Percentiles rank a stretch among this genome's conserved stretches.
Evolutionary conservation across 208 protist genomes (phyloP).

Genomic region (Acanthamoeba healyi): DNA sequence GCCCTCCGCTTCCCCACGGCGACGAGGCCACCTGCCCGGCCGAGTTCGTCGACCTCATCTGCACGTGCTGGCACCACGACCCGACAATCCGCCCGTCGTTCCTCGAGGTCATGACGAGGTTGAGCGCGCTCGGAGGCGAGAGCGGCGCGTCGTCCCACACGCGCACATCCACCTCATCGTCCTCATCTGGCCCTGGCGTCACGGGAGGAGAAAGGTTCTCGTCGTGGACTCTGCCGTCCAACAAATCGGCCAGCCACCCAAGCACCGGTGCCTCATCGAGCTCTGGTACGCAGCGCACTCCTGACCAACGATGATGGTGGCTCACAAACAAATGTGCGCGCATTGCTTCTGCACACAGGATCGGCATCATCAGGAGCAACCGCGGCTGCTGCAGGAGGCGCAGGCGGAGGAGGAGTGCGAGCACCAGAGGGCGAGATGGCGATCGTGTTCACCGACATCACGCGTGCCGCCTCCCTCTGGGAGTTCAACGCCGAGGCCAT

Average conservation of each 20-base stretch:
- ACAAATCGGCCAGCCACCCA: background rate
- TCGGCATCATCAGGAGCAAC: background rate
- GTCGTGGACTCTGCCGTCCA: background rate
- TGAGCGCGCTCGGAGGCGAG: background rate
- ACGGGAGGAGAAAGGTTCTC: background rate
- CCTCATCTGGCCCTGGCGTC: background rate
- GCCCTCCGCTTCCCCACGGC: too few species aligned
- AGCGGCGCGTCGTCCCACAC: background rate
- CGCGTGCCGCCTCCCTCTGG: constrained; percentile 8
- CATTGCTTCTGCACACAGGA: too few species aligned
- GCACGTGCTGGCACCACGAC: too few species aligned
- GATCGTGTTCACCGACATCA: background rate
- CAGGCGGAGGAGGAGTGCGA: too few species aligned
- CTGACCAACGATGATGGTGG: too few species aligned
- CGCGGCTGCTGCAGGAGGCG: too few species aligned
- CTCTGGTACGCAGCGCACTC: background rate
- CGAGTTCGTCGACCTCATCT: too few species aligned
- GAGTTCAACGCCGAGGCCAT: background rate
- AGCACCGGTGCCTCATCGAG: background rate
- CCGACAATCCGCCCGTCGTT: too few species aligned
- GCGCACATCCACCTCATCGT: background rate
- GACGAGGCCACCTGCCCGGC: too few species aligned
- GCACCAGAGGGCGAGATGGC: background rate
- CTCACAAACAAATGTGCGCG: too few species aligned
- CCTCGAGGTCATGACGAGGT: background rate